A percentile compares a stretch with the other conserved stretches of the same genome.
phyloP scores from a whole-genome alignment of 2,329 filamentous ascomycete genomes.

The Aspergillus phoenicis region DNA sequence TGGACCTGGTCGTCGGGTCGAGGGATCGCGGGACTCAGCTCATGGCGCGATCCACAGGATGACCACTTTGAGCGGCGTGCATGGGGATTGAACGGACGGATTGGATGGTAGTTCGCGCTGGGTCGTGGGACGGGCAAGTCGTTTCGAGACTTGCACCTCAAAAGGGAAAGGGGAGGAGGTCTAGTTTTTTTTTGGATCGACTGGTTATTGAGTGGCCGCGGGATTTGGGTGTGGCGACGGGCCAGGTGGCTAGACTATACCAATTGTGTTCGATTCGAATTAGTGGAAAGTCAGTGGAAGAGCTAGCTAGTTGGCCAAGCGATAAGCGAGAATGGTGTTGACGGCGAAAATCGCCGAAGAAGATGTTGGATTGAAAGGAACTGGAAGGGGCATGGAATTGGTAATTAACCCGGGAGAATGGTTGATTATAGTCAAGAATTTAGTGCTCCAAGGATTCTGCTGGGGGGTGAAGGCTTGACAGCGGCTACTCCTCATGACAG shows the following conservation, averaged over 20 bases:
- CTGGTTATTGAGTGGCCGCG: background rate
- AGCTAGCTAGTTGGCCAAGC: background rate
- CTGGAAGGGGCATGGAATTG: background rate
- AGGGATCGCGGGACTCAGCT: slow-evolving; percentile 1
- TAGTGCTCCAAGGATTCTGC: too few relatives aligned
- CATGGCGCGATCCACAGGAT: slow-evolving; percentile 7
- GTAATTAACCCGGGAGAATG: background rate
- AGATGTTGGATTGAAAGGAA: background rate
- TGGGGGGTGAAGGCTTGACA: background rate
- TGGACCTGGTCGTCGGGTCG: slow-evolving; percentile 8
- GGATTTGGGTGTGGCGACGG: background rate
- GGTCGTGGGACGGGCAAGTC: background rate
- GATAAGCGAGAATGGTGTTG: background rate
- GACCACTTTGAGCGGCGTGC: slow-evolving; percentile 7
- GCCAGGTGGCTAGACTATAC: background rate
- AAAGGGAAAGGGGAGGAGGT: background rate
- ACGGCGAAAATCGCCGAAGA: too few relatives aligned
- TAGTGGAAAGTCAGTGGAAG: background rate
- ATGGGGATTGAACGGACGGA: background rate
- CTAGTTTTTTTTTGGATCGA: background rate
- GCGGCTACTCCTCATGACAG: background rate
- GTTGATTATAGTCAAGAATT: background rate
- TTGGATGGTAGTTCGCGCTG: background rate
- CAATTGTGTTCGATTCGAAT: background rate
- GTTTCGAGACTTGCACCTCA: background rate